These are phyloP conservation scores for Venturia oleaginea DNA, from an alignment of 2,329 filamentous ascomycete genomes.

Conservation along the genomic window DNA sequence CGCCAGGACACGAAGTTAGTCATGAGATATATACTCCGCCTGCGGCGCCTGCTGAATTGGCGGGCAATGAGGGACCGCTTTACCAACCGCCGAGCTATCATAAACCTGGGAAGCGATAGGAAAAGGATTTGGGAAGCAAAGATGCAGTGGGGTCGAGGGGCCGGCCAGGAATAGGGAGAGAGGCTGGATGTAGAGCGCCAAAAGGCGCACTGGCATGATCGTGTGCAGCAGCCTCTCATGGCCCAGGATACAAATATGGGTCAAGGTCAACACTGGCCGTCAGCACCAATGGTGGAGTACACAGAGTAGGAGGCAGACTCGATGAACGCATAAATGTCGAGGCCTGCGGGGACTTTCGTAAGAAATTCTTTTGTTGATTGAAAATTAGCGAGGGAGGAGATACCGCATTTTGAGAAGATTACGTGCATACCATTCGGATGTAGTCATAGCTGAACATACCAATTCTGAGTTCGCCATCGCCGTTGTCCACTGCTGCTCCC, in stretches of 20 bases:
- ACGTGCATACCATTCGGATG: neutral
- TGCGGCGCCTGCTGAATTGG: neutral
- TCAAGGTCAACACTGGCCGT: neutral
- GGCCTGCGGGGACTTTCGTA: too few relatives aligned
- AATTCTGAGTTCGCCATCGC: too few relatives aligned
- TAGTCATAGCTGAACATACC: neutral
- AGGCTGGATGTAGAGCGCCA: neutral
- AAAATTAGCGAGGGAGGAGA: neutral
- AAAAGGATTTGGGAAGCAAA: neutral
- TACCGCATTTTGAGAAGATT: neutral
- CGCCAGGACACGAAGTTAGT: neutral
- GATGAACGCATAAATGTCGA: neutral
- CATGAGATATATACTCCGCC: neutral
- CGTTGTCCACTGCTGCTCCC: too few relatives aligned
- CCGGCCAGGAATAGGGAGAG: neutral
- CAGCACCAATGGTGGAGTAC: neutral
- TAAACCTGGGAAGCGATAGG: neutral
- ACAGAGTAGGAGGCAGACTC: neutral
- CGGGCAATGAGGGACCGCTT: neutral
- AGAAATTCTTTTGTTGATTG: neutral
- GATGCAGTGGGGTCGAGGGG: neutral
- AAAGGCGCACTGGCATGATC: neutral
- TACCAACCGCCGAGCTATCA: neutral
- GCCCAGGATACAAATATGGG: neutral
- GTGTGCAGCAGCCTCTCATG: neutral